phyloP scores from a whole-genome alignment of 441 rosid species.

The Breynia disticha region DNA sequence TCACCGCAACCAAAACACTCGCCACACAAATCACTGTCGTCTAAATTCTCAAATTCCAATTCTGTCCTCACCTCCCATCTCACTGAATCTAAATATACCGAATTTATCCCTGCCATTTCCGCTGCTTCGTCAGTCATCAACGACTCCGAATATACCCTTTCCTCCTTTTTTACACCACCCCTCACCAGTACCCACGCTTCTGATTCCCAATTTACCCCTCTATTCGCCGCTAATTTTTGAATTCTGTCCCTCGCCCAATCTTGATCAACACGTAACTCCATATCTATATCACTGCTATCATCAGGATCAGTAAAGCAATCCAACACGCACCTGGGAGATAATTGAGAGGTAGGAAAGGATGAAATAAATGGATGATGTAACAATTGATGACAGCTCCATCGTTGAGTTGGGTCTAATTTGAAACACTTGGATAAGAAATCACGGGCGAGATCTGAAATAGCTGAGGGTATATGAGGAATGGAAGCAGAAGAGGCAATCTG shows the following conservation, averaged over 20 bases:
- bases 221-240: slow-evolving; percentile 23
- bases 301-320: slow-evolving; percentile 38
- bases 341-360: slow-evolving; percentile 18
- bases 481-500: slow-evolving; percentile 45
- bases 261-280: not conserved
- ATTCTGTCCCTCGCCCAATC: slow-evolving; percentile 30
- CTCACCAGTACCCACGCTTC: slow-evolving; percentile 62
- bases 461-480: slow-evolving; percentile 31
- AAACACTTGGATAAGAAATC: slow-evolving; percentile 60
- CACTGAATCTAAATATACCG: too few relatives aligned
- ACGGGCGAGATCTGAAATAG: slow-evolving; percentile 36
- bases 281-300: slow-evolving; percentile 19
- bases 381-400: slow-evolving; percentile 77
- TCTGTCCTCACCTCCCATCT: too few relatives aligned
- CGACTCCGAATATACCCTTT: too few relatives aligned
- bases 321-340: slow-evolving; percentile 67
- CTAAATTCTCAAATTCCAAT: too few relatives aligned
- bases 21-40: too few relatives aligned
- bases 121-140: too few relatives aligned
- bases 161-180: not conserved
- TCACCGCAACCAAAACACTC: too few relatives aligned
- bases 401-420: slow-evolving; percentile 29
- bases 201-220: slow-evolving; percentile 41
- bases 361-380: slow-evolving; percentile 48
- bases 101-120: too few relatives aligned